Evolutionary conservation across 768 basidiomycete genomes (phyloP), one percentile per base, ranked within the genome.

Genomic region (Xerocomus potaroensis): DNA sequence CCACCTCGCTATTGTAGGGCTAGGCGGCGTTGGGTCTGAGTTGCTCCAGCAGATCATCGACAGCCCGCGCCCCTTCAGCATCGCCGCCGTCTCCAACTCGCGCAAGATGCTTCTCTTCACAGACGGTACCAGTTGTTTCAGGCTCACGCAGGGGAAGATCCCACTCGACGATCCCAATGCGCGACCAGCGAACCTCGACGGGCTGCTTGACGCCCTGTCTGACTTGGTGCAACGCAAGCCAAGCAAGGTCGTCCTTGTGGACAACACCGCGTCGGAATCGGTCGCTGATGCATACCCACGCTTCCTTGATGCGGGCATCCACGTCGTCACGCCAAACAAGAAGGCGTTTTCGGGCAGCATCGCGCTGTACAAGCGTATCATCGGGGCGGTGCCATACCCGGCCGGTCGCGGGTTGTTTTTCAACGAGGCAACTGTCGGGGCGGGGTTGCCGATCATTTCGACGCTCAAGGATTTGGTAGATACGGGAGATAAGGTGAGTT

Each of bases 301-400:
- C 30, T 87, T 93, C 70, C 69, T 98, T 35, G 70, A 72, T 41
- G 77, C 77, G 4, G 93, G 94, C 3, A 78, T 98, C 49, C 79
- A 84, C 60, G 81, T 99, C 57, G 81, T 95, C 37, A 99, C 96
- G 1, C 95, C 96, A 14, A 99, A 98, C 76, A 99, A 99, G 69
- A 98, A 97, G 69, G 96, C 88, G 1, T 91, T 84, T 62, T 94
- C 91, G 12, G 84, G 86, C 0, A 72, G 80, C 16, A 69, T 82
- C 23, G 57, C 54, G 16, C 70, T 96, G 30, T 97, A 87, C 34
- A 70, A 85, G 42, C 64, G 69, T 19, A 92, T 98, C 53, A 51
- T 85, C 19, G 79, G 78, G 50, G 65, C 70, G 46, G 73, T 14
- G 5, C 24, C 33, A 8, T 18, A 38, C 26, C 49, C 16, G 22